Evolutionary conservation across 1,284 basidiomycete genomes (phyloP), one percentile per base, ranked within the genome.

Genomic region (Fomitopsis betulina): DNA sequence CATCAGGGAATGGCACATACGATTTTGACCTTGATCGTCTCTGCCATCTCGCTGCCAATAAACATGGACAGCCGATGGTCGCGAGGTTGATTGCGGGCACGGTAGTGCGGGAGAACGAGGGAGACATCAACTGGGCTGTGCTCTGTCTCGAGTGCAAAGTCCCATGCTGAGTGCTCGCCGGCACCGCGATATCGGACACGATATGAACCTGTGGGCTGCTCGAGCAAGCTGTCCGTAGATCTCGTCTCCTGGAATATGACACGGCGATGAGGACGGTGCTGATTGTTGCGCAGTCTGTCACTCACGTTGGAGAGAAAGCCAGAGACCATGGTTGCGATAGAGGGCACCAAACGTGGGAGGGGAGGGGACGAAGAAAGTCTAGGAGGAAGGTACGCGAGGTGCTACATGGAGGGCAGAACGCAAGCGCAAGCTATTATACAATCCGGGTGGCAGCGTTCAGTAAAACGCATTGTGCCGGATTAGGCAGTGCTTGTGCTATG

Each of bases 101-200:
- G 86, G 66, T 89, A 89, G 66, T 91, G 88, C 2, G 88, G 88
- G 56, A 91, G 76, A 30, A 82, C 79, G 54, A 91, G 80, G 23
- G 84, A 82, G 57, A 87, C 68, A 66, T 91, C 85, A 61, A 89
- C 74, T 13, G 83, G 72, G 43, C 75, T 70, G 59, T 76, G 71
- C 25, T 75, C 74, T 8, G 76, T 76, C 62, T 86, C 82, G 57
- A 86, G 71, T 56, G 80, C 71, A 65, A 83, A 87, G 67, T 91
- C 88, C 81, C 85, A 87, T 59, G 57, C 43, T 5, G 63, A 65
- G 42, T 63, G 64, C 37, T 62, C 55, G 17, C 70, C 68, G 10
- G 70, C 68, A 27, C 71, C 71, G 37, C 62, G 61, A 59, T 69
- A 72, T 56, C 68, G 70, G 27, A 72, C 66, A 50, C 70, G 63